Evolutionary conservation across 768 basidiomycete species (phyloP).

Genomic region (Boletus patriciae): DNA sequence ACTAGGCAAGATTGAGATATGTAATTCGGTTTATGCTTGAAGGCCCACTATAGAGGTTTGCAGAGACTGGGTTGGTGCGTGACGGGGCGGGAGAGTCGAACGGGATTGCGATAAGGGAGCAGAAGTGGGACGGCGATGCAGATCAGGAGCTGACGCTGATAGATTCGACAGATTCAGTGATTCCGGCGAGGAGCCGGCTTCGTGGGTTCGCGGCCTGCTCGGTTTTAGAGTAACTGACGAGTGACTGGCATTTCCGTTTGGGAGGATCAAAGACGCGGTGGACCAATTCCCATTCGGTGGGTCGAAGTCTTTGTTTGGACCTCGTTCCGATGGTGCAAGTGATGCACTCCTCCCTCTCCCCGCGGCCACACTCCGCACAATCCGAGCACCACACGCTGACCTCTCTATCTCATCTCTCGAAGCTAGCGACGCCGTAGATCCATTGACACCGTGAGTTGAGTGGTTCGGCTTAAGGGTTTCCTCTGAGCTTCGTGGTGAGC

Average conservation of each 20-base stretch:
- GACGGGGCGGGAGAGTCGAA: conserved; percentile 13
- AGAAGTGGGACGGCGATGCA: conserved; percentile 16
- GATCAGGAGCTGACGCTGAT: conserved; percentile 29
- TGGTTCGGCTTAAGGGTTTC: conserved; percentile 61
- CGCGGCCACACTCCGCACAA: conserved; percentile 57
- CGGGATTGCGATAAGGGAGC: conserved; percentile 8
- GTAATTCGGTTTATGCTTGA: conserved; percentile 26
- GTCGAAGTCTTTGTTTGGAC: conserved; percentile 12
- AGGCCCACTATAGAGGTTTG: conserved; percentile 21
- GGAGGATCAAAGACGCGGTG: conserved; percentile 10
- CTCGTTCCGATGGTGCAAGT: conserved; percentile 32
- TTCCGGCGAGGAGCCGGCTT: conserved; percentile 4
- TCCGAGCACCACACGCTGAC: conserved; percentile 43
- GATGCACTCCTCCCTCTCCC: conserved; percentile 44
- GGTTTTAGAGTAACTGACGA: conserved; percentile 25
- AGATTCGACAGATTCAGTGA: conserved; percentile 13
- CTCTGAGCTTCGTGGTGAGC: conserved; percentile 53
- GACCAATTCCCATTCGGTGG: conserved; percentile 14
- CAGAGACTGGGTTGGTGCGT: conserved; percentile 11
- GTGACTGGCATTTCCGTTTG: conserved; percentile 26
- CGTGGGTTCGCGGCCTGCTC: conserved; percentile 13
- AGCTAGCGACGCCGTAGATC: conserved; percentile 48
- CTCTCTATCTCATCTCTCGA: conserved; percentile 19
- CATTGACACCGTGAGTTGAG: conserved; percentile 39
- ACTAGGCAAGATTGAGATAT: conserved; percentile 15